phyloP scores from a whole-genome alignment of 2,329 filamentous ascomycete species.

The Zasmidium angulare region DNA sequence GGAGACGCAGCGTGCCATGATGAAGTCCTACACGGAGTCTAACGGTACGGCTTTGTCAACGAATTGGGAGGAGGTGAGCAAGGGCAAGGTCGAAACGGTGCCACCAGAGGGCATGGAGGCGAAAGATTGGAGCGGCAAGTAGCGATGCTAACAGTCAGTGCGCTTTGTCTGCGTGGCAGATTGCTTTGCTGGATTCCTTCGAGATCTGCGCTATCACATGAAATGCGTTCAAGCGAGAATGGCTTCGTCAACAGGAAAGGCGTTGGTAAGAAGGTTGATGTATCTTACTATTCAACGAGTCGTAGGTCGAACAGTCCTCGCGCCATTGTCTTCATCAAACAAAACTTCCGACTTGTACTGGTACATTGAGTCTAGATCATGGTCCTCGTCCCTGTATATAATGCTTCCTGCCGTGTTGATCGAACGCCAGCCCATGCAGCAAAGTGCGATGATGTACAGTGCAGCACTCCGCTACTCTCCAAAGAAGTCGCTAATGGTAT shows the following conservation, averaged over 20 bases:
- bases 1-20: slow-evolving; percentile 89
- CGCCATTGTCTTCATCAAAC: too few relatives aligned
- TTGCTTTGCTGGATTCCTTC: too few relatives aligned
- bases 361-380: neutral
- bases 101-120: slow-evolving; percentile 77
- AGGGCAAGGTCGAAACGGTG: slow-evolving; percentile 66
- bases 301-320: too few relatives aligned
- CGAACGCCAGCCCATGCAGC: neutral
- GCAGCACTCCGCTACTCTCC: slow-evolving; percentile 7
- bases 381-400: neutral
- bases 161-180: too few relatives aligned
- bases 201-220: too few relatives aligned
- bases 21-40: slow-evolving; percentile 94
- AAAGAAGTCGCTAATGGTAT: slow-evolving; percentile 21
- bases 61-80: slow-evolving; percentile 80
- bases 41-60: slow-evolving; percentile 91
- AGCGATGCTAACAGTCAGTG: too few relatives aligned
- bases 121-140: slow-evolving; percentile 64
- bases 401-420: neutral
- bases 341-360: neutral
- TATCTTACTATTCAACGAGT: too few relatives aligned
- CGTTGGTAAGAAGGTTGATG: neutral
- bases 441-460: neutral
- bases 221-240: neutral
- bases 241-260: neutral